These are phyloP conservation scores for Tolypocladium tropicale DNA, from an alignment of 2,329 filamentous ascomycete species.

Conservation along the genomic window DNA sequence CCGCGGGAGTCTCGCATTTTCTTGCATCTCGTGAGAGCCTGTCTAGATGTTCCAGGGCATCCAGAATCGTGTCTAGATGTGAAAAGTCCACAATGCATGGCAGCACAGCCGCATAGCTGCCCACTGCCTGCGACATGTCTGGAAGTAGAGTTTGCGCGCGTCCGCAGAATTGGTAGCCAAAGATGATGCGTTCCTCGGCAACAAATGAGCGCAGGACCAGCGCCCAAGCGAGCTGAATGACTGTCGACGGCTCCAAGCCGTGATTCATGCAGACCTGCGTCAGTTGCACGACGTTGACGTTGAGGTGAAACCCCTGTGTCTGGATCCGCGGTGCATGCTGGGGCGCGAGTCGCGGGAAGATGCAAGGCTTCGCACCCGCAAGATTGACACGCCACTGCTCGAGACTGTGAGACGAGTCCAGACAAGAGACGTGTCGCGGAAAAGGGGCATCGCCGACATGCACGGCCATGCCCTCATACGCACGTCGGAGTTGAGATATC, in stretches of 20 bases:
- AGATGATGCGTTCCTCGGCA: conserved; percentile 40
- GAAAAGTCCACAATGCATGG: conserved; percentile 24
- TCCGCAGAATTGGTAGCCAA: conserved; percentile 39
- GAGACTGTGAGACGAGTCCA: conserved; percentile 21
- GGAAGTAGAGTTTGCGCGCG: conserved; percentile 31
- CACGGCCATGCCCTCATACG: conserved; percentile 29
- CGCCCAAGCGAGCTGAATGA: conserved; percentile 50
- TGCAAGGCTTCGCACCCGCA: conserved; percentile 26
- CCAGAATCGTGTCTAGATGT: conserved; percentile 18
- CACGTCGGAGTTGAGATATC: conserved; percentile 34
- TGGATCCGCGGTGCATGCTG: conserved; percentile 16
- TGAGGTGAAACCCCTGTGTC: conserved; percentile 27
- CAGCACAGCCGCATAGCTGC: conserved; percentile 32
- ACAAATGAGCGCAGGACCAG: conserved; percentile 45
- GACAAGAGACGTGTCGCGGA: conserved; percentile 14
- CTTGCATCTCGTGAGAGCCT: conserved; percentile 12
- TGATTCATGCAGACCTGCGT: conserved; percentile 31
- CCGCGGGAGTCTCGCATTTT: conserved; percentile 32
- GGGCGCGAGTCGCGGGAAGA: conserved; percentile 31
- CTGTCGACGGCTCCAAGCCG: conserved; percentile 33
- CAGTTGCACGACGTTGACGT: conserved; percentile 27
- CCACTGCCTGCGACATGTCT: conserved; percentile 31
- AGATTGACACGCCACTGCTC: conserved; percentile 37
- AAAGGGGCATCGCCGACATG: conserved; percentile 10
- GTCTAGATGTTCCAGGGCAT: conserved; percentile 21